These are phyloP conservation scores for Cucurbita pepo DNA, from an alignment of 306 rosid genomes.

Conservation along the genomic window DNA sequence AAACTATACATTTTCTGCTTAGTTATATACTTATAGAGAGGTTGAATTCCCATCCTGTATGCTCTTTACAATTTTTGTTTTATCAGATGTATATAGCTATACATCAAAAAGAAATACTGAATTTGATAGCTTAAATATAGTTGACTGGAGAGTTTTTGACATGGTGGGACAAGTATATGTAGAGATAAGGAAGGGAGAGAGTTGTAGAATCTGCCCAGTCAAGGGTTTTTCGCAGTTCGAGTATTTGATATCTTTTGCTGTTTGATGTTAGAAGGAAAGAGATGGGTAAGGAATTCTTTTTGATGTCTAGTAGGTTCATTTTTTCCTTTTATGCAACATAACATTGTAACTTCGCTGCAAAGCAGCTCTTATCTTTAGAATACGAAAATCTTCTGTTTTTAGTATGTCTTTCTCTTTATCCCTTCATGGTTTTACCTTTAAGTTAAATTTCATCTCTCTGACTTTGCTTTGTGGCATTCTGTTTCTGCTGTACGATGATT, in stretches of 20 bases:
- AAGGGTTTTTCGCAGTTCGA: background rate
- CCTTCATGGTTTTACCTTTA: background rate
- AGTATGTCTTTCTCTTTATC: background rate
- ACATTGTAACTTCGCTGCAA: conserved; percentile 1
- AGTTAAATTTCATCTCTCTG: background rate
- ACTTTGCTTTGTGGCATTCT: background rate
- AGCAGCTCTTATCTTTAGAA: background rate
- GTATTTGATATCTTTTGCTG: background rate
- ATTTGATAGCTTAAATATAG: background rate
- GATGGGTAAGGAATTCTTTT: background rate
- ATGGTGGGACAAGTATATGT: background rate
- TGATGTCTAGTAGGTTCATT: background rate
- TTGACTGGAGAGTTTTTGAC: background rate
- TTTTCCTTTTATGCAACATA: background rate
- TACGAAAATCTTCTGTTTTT: background rate
- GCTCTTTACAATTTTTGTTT: background rate
- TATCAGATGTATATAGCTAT: background rate
- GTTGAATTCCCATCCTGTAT: background rate
- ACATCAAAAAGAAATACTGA: background rate
- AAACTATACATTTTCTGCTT: background rate
- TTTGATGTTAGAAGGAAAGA: conserved; percentile 1
- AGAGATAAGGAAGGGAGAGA: background rate
- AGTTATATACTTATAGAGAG: background rate
- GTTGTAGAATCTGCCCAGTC: background rate
- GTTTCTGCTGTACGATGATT: background rate